phyloP scores from a whole-genome alignment of 1,139 yeast genomes.

The Pichia inconspicua region DNA sequence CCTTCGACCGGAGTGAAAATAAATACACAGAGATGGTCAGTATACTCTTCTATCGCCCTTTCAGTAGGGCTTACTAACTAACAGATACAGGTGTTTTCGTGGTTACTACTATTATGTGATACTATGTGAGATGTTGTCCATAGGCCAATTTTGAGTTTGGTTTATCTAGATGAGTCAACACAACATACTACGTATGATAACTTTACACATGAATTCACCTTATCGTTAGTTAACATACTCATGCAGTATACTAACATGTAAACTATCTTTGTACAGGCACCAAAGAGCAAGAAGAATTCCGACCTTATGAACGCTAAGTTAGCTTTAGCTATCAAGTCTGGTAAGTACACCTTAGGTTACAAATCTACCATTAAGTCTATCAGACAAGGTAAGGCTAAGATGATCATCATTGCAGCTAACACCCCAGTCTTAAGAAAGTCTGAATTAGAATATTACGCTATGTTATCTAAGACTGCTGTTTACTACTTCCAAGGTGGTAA shows the following conservation, averaged over 20 bases:
- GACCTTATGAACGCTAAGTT: slow-evolving; percentile 98
- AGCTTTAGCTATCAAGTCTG: slow-evolving; percentile 97
- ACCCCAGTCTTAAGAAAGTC: slow-evolving; percentile 99
- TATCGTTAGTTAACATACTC: neutral
- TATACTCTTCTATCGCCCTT: slow-evolving; percentile 30
- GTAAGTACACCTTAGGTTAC: slow-evolving; percentile 99
- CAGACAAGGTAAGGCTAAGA: slow-evolving; percentile 99
- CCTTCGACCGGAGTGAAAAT: slow-evolving; percentile 73
- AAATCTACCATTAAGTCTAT: slow-evolving; percentile 97
- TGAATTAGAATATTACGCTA: slow-evolving; percentile 99
- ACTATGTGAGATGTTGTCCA: neutral
- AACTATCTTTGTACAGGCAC: slow-evolving; percentile 57
- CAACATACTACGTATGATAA: too few relatives aligned
- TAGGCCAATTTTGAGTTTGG: too few relatives aligned
- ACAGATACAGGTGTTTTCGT: neutral
- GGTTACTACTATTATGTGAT: neutral
- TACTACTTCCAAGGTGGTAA: slow-evolving; percentile 99
- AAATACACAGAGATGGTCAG: slow-evolving; percentile 93
- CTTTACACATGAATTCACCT: neutral
- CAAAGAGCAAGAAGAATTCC: slow-evolving; percentile 74
- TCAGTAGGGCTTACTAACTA: neutral
- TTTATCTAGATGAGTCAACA: too few relatives aligned
- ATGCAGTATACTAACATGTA: slow-evolving; percentile 6
- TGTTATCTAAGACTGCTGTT: slow-evolving; percentile 97
- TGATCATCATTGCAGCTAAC: slow-evolving; percentile 97